Base-by-base conservation (phyloP, 257 asterid genomes). In the Jaltomata sinuosa region DNA sequence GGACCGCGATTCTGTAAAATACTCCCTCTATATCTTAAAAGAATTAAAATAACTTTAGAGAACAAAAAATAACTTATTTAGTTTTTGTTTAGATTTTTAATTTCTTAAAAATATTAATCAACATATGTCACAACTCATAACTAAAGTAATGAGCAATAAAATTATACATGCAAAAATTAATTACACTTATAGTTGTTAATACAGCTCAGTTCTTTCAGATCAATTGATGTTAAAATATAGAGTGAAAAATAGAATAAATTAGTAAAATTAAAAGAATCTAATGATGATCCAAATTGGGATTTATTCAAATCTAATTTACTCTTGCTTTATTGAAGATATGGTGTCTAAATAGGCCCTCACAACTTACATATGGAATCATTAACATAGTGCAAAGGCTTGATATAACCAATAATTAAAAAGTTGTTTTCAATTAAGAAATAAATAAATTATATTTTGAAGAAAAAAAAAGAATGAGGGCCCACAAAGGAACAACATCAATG, bases 401-500 rank as follows among this genome's bases (percentile, higher is more conserved):
- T 81, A 59, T 57, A 81, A 54, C 34, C 34, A 55, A 72, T 38
- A 34, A 47, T 42, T 16, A 71, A 52, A 29, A 83, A 34, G 29
- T 18, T 59, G 12, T 38, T 36, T 59, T 61, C 25, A 64, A 59
- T 29, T 81, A 2, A 81, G 59, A 12, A 85, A 65, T 25, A 21
- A n/a, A n/a, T 49, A 27, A 19, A 54, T 65, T 40, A 8, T 36
- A 21, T 40, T 50, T 71, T 31, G 4, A 61, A 62, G 18, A 49
- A 84, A 62, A 74, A 29, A 27, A 29, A 61, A 64, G 40, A 53
- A 9, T 21, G 11, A 1, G 59, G 91, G 89, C 62, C 90, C 88
- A 87, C 89, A 6, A 68, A 78, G 77, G 69, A 85, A 55, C 59
- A 79, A 54, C 85, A 87, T 90, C 81, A 83, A 87, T 81, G 84